These are phyloP conservation scores for Ophiostoma sp. DNA, from an alignment of 2,329 filamentous ascomycete species.

Conservation along the genomic window DNA sequence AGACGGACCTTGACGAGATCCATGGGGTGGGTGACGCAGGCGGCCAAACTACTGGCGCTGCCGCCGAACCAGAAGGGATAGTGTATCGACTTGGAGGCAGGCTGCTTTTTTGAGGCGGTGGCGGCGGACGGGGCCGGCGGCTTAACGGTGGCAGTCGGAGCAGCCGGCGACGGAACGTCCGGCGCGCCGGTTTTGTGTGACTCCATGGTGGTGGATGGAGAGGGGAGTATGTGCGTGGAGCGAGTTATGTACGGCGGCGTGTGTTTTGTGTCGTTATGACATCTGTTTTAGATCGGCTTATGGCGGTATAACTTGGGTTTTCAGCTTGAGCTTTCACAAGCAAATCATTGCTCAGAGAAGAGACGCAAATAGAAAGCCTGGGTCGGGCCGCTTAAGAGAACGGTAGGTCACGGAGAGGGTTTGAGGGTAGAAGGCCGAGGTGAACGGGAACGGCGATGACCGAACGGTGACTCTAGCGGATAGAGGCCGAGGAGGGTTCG, in stretches of 20 bases:
- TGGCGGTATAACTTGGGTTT: neutral
- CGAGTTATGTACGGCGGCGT: neutral
- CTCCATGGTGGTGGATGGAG: slow-evolving; percentile 17
- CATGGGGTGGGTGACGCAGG: slow-evolving; percentile 87
- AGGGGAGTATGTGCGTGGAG: neutral
- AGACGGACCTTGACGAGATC: slow-evolving; percentile 81
- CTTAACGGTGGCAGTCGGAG: slow-evolving; percentile 27
- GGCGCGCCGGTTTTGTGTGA: slow-evolving; percentile 27
- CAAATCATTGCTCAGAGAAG: neutral
- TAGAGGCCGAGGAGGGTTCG: neutral
- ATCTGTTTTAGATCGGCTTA: neutral
- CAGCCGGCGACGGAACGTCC: slow-evolving; percentile 29
- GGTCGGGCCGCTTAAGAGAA: neutral
- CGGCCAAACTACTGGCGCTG: slow-evolving; percentile 88
- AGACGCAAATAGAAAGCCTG: neutral
- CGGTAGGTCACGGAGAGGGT: neutral
- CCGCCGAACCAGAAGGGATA: slow-evolving; percentile 98
- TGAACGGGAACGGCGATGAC: neutral
- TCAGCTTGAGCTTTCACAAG: neutral
- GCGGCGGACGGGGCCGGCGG: slow-evolving; percentile 26
- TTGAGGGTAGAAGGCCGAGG: neutral
- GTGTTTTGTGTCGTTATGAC: neutral
- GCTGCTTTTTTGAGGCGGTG: slow-evolving; percentile 7
- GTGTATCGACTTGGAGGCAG: slow-evolving; percentile 38
- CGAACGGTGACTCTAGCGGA: slow-evolving; percentile 1